Percentiles rank a stretch among this genome's conserved stretches.
These are phyloP conservation scores for Raffaelea arxii DNA, from an alignment of 2,329 filamentous ascomycete species.

Conservation along the genomic window DNA sequence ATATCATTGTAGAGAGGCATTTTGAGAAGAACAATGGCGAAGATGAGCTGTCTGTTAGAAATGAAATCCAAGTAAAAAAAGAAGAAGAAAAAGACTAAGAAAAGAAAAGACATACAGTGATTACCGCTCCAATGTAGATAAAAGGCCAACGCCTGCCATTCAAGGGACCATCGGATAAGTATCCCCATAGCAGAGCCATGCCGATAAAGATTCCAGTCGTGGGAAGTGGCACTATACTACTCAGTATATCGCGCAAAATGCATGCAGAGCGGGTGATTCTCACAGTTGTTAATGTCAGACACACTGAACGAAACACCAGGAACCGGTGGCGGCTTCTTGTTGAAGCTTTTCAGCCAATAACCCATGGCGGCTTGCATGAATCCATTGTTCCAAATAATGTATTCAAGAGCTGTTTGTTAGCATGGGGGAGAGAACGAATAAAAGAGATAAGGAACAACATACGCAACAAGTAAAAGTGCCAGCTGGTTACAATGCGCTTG, in stretches of 20 bases:
- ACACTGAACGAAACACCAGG: slow-evolving; percentile 23
- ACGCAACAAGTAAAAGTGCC: slow-evolving; percentile 29
- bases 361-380: slow-evolving; percentile 25
- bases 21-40: slow-evolving; percentile 21
- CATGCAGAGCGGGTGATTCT: no score
- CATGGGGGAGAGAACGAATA: neutral
- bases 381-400: slow-evolving; percentile 30
- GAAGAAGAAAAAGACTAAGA: neutral
- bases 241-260: neutral
- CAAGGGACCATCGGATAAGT: slow-evolving; percentile 24
- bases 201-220: slow-evolving; percentile 25
- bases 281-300: slow-evolving; percentile 24
- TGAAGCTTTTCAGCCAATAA: slow-evolving; percentile 32
- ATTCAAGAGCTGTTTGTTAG: slow-evolving; percentile 17
- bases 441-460: slow-evolving; percentile 2
- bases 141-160: slow-evolving; percentile 26
- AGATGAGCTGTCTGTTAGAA: slow-evolving; percentile 17
- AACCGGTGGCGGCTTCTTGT: slow-evolving; percentile 22
- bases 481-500: slow-evolving; percentile 23
- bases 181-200: slow-evolving; percentile 25
- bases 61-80: neutral
- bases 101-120: slow-evolving; percentile 17
- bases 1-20: slow-evolving; percentile 27
- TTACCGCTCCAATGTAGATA: slow-evolving; percentile 24
- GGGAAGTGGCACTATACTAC: slow-evolving; percentile 17